These are phyloP conservation scores for Phyllosticta citrichinensis DNA, from an alignment of 2,329 filamentous ascomycete species.

Conservation along the genomic window DNA sequence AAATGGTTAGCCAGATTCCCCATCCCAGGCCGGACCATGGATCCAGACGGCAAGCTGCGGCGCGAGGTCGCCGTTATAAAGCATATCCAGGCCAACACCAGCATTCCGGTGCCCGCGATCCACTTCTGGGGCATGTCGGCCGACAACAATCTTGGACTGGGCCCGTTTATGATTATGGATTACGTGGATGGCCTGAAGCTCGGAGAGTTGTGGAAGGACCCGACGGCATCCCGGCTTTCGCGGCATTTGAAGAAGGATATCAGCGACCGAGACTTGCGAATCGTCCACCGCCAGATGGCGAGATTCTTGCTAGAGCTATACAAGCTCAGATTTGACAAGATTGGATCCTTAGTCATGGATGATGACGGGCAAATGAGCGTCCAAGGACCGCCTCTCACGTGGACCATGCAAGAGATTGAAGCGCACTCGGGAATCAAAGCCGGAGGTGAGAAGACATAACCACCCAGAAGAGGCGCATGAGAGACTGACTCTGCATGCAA, in stretches of 20 bases:
- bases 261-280: conserved; percentile 13
- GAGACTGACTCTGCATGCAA: not conserved
- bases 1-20: conserved; percentile 11
- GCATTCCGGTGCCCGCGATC: conserved; percentile 14
- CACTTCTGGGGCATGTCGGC: conserved; percentile 15
- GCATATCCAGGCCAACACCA: conserved; percentile 14
- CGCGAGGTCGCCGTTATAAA: conserved; percentile 15
- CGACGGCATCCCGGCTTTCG: conserved; percentile 1
- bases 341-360: conserved; percentile 4
- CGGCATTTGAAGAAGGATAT: conserved; percentile 14
- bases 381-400: not conserved
- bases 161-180: conserved; percentile 20
- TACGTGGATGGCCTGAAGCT: conserved; percentile 15
- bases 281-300: conserved; percentile 8
- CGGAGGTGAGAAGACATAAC: not conserved
- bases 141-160: conserved; percentile 17
- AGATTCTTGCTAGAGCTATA: conserved; percentile 12
- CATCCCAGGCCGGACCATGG: conserved; percentile 11
- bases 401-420: conserved; percentile 15
- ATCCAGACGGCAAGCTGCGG: conserved; percentile 14
- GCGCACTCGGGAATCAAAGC: conserved; percentile 10
- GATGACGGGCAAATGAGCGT: not conserved
- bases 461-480: not conserved
- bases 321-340: conserved; percentile 12
- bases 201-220: conserved; percentile 15